These are phyloP conservation scores for Scedosporium boydii DNA, from an alignment of 2,329 filamentous ascomycete genomes.

Conservation along the genomic window DNA sequence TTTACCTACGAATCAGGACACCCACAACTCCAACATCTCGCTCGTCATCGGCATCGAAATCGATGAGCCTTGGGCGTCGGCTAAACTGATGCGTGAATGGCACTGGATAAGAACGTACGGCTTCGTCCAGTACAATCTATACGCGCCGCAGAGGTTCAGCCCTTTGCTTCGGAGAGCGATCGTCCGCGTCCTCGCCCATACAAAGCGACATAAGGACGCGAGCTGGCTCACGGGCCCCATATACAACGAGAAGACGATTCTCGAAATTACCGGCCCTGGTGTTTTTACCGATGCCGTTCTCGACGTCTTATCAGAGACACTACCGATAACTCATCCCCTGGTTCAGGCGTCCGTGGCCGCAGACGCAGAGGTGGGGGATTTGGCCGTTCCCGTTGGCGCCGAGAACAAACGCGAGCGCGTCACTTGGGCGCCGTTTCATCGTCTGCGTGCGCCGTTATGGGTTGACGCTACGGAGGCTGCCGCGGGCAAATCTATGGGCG, in stretches of 20 bases:
- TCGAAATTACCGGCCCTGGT: background rate
- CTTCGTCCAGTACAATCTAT: slow-evolving; percentile 1
- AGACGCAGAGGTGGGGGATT: background rate
- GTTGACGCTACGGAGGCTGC: background rate
- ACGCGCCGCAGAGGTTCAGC: background rate
- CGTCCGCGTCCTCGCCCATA: background rate
- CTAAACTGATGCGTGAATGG: background rate
- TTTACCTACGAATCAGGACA: background rate
- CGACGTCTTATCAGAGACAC: background rate
- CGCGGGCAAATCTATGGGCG: background rate
- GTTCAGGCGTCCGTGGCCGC: background rate
- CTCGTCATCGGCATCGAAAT: background rate
- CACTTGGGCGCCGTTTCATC: slow-evolving; percentile 1
- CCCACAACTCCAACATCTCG: background rate
- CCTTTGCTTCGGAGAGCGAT: background rate
- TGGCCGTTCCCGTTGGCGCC: background rate
- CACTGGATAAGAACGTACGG: slow-evolving; percentile 1
- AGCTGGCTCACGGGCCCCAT: background rate
- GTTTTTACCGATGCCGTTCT: slow-evolving; percentile 1
- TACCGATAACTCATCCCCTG: background rate
- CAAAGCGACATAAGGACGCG: background rate
- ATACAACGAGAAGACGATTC: background rate
- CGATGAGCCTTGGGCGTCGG: background rate
- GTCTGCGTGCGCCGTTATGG: background rate
- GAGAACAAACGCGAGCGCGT: background rate